Evolutionary conservation across 208 protist genomes (phyloP).

Genomic region (Phytomonas serpens): DNA sequence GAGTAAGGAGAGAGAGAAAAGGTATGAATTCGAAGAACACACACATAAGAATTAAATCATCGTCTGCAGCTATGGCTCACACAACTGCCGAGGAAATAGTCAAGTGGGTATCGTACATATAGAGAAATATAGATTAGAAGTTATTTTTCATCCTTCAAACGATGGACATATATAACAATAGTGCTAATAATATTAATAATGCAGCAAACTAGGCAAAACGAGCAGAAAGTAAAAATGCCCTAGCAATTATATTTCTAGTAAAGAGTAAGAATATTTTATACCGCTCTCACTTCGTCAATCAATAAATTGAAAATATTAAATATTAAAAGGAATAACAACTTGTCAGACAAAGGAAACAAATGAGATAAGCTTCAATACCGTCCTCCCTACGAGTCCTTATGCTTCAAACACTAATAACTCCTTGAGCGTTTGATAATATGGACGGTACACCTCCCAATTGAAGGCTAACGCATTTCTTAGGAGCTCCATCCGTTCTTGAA

Average conservation of each 20-base stretch:
- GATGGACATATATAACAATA: not conserved
- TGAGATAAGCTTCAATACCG: not conserved
- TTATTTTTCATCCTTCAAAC: not conserved
- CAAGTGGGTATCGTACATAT: not conserved
- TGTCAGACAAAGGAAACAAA: constrained; percentile 19
- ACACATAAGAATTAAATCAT: constrained; percentile 1
- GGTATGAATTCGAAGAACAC: not conserved
- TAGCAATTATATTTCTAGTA: constrained; percentile 1
- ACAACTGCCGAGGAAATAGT: not conserved
- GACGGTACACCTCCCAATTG: constrained; percentile 73
- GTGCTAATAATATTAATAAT: constrained; percentile 10
- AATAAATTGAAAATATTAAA: not conserved
- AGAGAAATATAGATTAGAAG: not conserved
- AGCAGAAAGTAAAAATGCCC: not conserved
- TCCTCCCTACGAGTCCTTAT: not conserved
- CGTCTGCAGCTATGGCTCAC: not conserved
- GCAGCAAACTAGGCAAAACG: not conserved
- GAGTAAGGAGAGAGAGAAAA: constrained; percentile 14
- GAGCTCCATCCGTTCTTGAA: constrained; percentile 25
- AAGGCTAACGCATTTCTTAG: constrained; percentile 32
- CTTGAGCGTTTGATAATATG: constrained; percentile 39
- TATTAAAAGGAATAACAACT: constrained; percentile 12
- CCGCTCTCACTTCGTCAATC: not conserved
- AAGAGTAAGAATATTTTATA: not conserved
- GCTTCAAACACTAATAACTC: not conserved